phyloP scores from a whole-genome alignment of 2,329 filamentous ascomycete genomes.

The Coniochaeta sp. region DNA sequence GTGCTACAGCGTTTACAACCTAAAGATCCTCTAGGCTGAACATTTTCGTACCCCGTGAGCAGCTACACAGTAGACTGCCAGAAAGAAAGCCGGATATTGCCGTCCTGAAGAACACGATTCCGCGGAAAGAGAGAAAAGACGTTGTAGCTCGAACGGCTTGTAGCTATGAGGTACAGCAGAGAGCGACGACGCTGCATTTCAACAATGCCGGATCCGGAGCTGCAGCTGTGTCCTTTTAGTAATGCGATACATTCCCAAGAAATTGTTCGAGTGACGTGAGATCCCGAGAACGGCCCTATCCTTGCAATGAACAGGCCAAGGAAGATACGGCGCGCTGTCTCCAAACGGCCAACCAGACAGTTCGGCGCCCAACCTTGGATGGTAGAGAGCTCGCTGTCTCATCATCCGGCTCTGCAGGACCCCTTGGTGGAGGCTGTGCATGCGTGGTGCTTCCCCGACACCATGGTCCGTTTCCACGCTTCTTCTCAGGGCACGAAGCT shows the following conservation, averaged over 20 bases:
- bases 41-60: neutral
- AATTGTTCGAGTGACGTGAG: neutral
- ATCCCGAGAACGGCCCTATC: neutral
- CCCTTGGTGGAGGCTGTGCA: neutral
- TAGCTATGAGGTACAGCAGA: neutral
- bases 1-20: neutral
- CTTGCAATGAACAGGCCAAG: neutral
- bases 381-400: neutral
- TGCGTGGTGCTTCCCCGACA: neutral
- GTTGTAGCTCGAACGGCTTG: neutral
- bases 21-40: neutral
- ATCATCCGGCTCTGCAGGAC: neutral
- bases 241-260: neutral
- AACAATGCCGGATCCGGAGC: neutral
- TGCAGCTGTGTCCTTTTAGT: neutral
- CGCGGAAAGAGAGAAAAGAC: neutral
- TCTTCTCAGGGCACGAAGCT: neutral
- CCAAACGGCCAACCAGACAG: neutral
- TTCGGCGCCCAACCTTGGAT: neutral
- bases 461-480: neutral
- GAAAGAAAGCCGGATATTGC: neutral
- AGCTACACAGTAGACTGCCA: no score
- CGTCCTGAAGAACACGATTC: neutral
- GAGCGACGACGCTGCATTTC: neutral
- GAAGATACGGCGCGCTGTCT: neutral